Percentiles rank a stretch among this genome's conserved stretches.
Evolutionary conservation across 2,329 filamentous ascomycete genomes (phyloP).

Genomic region (Apiospora koreana): DNA sequence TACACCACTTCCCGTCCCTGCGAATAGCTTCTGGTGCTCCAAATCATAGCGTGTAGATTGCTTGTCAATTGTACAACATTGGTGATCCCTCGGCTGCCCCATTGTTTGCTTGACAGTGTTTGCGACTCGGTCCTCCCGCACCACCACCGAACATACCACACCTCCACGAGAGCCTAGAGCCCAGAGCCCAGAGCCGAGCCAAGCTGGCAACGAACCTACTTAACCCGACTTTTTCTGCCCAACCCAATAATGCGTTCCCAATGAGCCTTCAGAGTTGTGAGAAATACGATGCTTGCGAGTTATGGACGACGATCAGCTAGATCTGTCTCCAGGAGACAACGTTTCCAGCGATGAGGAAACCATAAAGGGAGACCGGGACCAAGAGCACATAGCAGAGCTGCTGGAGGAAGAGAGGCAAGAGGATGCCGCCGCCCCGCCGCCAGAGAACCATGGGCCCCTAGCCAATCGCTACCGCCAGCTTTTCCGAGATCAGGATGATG

Average conservation of each 20-base stretch:
- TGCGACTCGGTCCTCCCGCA: conserved; percentile 1
- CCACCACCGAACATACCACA: not conserved
- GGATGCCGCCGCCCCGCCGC: conserved; percentile 22
- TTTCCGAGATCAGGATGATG: conserved; percentile 44
- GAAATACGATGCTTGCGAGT: conserved; percentile 42
- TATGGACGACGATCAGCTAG: conserved; percentile 42
- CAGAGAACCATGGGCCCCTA: conserved; percentile 35
- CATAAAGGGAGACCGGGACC: conserved; percentile 36
- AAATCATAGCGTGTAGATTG: not conserved
- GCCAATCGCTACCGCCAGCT: conserved; percentile 47
- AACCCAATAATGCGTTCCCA: not conserved
- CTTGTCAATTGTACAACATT: not conserved
- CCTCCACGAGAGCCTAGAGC: not conserved
- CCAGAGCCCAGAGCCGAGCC: not conserved
- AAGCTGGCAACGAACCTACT: not conserved
- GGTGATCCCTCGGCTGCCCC: not conserved
- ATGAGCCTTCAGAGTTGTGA: not conserved
- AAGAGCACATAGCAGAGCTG: conserved; percentile 37
- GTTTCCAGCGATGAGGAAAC: conserved; percentile 45
- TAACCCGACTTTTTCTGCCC: not conserved
- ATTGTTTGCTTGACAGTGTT: conserved; percentile 7
- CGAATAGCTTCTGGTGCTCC: not conserved
- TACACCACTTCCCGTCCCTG: not conserved
- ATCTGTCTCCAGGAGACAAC: conserved; percentile 43
- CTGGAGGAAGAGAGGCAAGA: conserved; percentile 37